These are phyloP conservation scores for Penicillium sp. DNA, from an alignment of 2,329 filamentous ascomycete species.

Conservation along the genomic window DNA sequence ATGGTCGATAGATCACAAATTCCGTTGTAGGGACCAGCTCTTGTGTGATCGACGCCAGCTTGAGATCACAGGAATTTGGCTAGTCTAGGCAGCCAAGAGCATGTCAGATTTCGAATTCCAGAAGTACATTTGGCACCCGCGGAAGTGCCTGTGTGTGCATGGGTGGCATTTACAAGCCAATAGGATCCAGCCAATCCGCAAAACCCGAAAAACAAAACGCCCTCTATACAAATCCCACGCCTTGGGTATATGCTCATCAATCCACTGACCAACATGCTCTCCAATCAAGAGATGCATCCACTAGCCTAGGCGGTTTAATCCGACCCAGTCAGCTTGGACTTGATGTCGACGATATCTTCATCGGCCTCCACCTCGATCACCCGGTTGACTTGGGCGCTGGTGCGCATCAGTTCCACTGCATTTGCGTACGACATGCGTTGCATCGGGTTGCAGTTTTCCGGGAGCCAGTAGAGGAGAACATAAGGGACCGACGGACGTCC, in stretches of 20 bases:
- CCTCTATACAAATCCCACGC: conserved; percentile 4
- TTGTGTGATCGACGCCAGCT: conserved; percentile 1
- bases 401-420: conserved; percentile 93
- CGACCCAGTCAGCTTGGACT: conserved; percentile 55
- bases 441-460: conserved; percentile 83
- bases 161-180: neutral
- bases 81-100: neutral
- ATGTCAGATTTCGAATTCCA: neutral
- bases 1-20: conserved; percentile 6
- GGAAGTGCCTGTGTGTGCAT: neutral
- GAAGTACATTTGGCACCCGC: neutral
- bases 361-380: conserved; percentile 80
- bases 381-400: conserved; percentile 82
- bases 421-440: conserved; percentile 92
- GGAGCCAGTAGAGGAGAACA: conserved; percentile 91
- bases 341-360: conserved; percentile 81
- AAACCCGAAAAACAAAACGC: neutral
- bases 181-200: conserved; percentile 1
- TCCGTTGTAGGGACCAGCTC: neutral
- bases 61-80: neutral
- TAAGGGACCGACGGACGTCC: conserved; percentile 88
- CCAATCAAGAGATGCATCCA: neutral
- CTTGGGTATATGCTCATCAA: conserved; percentile 2
- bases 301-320: conserved; percentile 19
- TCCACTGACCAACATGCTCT: neutral